phyloP scores from a whole-genome alignment of 2,329 filamentous ascomycete species.

The Dactylellina parvicollis region DNA sequence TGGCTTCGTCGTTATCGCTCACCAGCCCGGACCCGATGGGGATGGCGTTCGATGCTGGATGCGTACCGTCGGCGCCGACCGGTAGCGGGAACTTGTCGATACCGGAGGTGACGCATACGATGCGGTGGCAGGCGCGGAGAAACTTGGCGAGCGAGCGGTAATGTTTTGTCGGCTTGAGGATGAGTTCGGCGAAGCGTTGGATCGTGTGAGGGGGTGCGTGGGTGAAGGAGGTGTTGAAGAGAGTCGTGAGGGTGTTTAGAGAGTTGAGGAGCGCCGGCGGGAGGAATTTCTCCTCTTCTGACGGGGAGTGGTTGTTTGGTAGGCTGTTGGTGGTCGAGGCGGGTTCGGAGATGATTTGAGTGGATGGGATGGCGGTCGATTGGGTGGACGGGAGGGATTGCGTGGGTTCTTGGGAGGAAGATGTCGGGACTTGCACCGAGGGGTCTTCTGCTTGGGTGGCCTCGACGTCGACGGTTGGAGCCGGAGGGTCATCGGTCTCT shows the following conservation, averaged over 20 bases:
- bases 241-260: conserved; percentile 62
- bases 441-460: conserved; percentile 36
- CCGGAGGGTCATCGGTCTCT: background rate
- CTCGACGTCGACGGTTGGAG: conserved; percentile 37
- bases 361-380: conserved; percentile 43
- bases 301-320: background rate
- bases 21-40: conserved; percentile 64
- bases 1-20: conserved; percentile 85
- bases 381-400: conserved; percentile 16
- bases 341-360: conserved; percentile 29
- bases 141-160: conserved; percentile 85
- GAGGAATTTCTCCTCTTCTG: conserved; percentile 53
- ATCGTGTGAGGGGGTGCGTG: conserved; percentile 87
- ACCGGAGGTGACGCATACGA: conserved; percentile 87
- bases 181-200: conserved; percentile 87
- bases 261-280: conserved; percentile 59
- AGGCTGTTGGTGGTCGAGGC: background rate
- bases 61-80: conserved; percentile 68
- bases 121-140: conserved; percentile 87
- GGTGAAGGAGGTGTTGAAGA: conserved; percentile 74
- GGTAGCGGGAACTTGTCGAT: conserved; percentile 84
- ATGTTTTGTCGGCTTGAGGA: conserved; percentile 78
- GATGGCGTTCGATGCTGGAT: conserved; percentile 66
- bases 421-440: conserved; percentile 10
- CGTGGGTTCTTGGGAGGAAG: conserved; percentile 13